These are phyloP conservation scores for Penicillium crustosum DNA, from an alignment of 2,329 filamentous ascomycete species.

Conservation along the genomic window DNA sequence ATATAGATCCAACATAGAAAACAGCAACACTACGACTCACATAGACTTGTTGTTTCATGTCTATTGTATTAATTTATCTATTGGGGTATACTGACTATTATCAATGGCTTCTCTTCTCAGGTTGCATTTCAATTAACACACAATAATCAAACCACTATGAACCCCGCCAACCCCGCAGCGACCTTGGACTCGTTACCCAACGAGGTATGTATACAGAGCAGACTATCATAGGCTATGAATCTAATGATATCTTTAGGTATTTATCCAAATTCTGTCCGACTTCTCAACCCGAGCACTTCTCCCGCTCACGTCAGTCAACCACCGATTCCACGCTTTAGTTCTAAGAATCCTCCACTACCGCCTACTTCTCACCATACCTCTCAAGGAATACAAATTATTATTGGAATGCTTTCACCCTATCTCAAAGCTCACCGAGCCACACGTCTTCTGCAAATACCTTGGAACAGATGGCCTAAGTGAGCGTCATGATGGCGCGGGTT, in stretches of 20 bases:
- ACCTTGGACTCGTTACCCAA: conserved; percentile 35
- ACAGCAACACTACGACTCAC: neutral
- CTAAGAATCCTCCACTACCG: conserved; percentile 65
- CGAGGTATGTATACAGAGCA: conserved; percentile 28
- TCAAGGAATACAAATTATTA: conserved; percentile 65
- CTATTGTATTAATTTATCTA: neutral
- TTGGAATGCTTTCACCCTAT: conserved; percentile 77
- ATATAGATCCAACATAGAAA: neutral
- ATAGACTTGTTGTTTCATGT: neutral
- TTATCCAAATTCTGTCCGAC: conserved; percentile 51
- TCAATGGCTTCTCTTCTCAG: neutral
- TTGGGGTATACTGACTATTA: neutral
- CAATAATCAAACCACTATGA: conserved; percentile 12
- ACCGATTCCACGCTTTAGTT: conserved; percentile 63
- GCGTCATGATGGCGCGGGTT: conserved; percentile 42
- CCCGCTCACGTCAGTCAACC: conserved; percentile 58
- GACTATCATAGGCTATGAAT: neutral
- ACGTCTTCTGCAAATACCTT: conserved; percentile 66
- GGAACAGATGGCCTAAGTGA: conserved; percentile 61
- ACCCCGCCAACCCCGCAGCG: conserved; percentile 4
- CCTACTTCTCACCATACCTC: conserved; percentile 57
- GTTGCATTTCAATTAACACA: neutral
- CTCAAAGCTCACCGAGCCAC: conserved; percentile 66
- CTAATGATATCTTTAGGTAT: conserved; percentile 42
- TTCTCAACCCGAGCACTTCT: conserved; percentile 57